Conservation (phyloP, 305 asterid genomes). For the Plantago coronopus region DNA sequence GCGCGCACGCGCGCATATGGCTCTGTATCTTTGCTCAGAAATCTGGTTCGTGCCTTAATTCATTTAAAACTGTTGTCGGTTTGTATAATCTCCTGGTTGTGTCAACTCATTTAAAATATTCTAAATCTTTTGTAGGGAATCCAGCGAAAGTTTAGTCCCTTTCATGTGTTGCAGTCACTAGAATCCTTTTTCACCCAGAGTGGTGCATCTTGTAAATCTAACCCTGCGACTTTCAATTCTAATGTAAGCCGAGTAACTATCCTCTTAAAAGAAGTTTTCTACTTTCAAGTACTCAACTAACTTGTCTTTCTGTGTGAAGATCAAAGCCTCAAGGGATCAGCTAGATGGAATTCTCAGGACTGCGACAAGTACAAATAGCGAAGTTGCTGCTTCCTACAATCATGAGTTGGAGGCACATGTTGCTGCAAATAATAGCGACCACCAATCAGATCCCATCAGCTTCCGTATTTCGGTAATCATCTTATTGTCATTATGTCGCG, state of each 20-base stretch:
- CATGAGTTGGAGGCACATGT: conserved; percentile 20
- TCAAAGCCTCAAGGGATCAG: conserved; percentile 44
- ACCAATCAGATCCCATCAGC: conserved; percentile 32
- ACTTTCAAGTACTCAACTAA: conserved; percentile 16
- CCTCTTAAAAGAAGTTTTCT: neutral
- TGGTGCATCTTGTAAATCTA: conserved; percentile 68
- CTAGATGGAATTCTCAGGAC: conserved; percentile 41
- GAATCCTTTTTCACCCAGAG: conserved; percentile 50
- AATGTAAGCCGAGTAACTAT: conserved; percentile 45
- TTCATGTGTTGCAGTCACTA: conserved; percentile 66
- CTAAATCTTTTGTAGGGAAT: conserved; percentile 51
- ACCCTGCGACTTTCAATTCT: conserved; percentile 47
- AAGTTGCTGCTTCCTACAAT: conserved; percentile 20
- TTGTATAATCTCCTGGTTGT: conserved; percentile 7
- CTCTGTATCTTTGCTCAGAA: too few species aligned
- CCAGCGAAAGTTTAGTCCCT: conserved; percentile 60
- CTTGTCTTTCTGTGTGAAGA: conserved; percentile 29
- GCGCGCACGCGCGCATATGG: too few species aligned
- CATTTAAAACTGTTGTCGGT: conserved; percentile 4
- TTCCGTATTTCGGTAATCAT: conserved; percentile 62
- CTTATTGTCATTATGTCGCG: neutral
- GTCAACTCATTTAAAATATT: conserved; percentile 17
- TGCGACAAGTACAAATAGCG: conserved; percentile 19
- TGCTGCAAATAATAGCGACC: conserved; percentile 23
- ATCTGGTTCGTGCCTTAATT: neutral